Evolutionary conservation across 2,329 filamentous ascomycete genomes (phyloP).

Genomic region (Aureobasidium melanogenum): DNA sequence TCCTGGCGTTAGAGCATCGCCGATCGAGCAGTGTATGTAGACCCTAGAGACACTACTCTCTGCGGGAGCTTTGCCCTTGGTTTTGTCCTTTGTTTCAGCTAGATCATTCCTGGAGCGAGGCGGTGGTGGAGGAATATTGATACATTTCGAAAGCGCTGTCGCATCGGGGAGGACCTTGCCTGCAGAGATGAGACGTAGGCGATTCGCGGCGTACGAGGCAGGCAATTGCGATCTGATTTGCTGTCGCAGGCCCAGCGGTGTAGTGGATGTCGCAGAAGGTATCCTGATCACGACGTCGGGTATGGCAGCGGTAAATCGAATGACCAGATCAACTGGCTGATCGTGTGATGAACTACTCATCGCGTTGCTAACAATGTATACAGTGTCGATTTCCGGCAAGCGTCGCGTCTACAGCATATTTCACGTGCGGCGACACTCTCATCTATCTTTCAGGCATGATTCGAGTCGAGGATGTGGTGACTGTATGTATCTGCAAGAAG

Average conservation of each 20-base stretch:
- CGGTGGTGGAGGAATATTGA: conserved; percentile 55
- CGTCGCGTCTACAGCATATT: not conserved
- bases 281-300: conserved; percentile 78
- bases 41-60: conserved; percentile 44
- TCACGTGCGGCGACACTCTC: not conserved
- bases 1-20: conserved; percentile 55
- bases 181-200: conserved; percentile 81
- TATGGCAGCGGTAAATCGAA: conserved; percentile 81
- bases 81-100: conserved; percentile 25
- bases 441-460: not conserved
- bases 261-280: conserved; percentile 56
- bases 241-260: conserved; percentile 71
- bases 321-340: conserved; percentile 60
- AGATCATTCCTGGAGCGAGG: conserved; percentile 29
- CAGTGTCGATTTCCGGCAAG: not conserved
- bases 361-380: not conserved
- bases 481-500: not conserved
- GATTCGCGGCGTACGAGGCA: conserved; percentile 51
- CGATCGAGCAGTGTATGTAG: conserved; percentile 91
- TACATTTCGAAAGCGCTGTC: conserved; percentile 56
- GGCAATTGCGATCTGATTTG: conserved; percentile 67
- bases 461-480: not conserved
- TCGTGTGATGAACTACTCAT: conserved; percentile 1
- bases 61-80: conserved; percentile 62
- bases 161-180: conserved; percentile 77